phyloP scores from a whole-genome alignment of 768 basidiomycete genomes.

The Neoboletus subvelutipes region DNA sequence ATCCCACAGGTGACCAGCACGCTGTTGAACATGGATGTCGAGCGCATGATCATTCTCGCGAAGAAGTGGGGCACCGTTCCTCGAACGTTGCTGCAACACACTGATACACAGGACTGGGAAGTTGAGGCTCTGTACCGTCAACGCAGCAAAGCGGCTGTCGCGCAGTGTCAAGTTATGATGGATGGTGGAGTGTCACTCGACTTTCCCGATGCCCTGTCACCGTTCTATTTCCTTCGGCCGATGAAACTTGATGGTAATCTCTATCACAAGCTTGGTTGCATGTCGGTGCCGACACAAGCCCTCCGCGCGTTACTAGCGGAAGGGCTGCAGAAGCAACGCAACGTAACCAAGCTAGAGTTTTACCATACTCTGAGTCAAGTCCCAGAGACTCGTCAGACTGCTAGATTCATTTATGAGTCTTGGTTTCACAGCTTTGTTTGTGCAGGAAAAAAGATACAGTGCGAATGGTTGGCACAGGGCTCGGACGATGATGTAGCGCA shows the following conservation, averaged over 20 bases:
- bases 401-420: too few relatives aligned
- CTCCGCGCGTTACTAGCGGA: background rate
- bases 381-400: background rate
- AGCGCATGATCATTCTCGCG: background rate
- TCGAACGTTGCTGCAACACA: background rate
- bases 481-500: too few relatives aligned
- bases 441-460: background rate
- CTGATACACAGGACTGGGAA: rapidly evolving
- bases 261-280: rapidly evolving
- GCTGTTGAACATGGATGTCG: background rate
- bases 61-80: background rate
- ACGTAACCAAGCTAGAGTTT: background rate
- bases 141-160: background rate
- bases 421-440: background rate
- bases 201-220: too few relatives aligned
- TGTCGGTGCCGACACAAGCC: background rate
- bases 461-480: background rate
- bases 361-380: background rate
- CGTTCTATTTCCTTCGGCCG: too few relatives aligned
- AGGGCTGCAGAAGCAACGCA: background rate
- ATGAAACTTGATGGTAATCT: too few relatives aligned
- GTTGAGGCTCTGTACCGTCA: background rate
- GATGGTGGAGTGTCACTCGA: too few relatives aligned
- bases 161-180: too few relatives aligned
- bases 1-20: background rate